Percentiles rank a stretch among this genome's conserved stretches.
Conservation (phyloP, 2,329 filamentous ascomycete species). For the Nemania serpens region DNA sequence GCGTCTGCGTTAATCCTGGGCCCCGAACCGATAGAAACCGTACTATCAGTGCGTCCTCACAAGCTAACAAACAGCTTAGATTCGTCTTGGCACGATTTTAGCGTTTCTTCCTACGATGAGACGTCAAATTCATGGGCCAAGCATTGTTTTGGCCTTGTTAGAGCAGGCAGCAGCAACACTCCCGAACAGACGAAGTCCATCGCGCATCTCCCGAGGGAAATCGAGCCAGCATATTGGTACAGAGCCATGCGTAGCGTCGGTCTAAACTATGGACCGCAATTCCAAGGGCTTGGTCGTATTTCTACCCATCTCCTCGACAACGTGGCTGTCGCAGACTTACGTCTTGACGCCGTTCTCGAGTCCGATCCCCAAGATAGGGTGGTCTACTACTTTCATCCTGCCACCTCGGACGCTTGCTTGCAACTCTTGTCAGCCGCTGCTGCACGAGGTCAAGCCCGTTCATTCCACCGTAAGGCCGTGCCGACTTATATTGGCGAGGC, state of each 20-base stretch:
- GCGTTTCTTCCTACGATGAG: constrained; percentile 8
- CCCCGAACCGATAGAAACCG: constrained; percentile 1
- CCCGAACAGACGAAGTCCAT: neutral
- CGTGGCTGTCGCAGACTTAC: no score
- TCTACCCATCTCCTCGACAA: no score
- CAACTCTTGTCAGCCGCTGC: no score
- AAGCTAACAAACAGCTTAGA: constrained; percentile 9
- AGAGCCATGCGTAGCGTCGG: constrained; percentile 11
- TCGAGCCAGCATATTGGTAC: constrained; percentile 11
- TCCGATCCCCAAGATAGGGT: no score
- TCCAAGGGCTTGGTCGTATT: no score
- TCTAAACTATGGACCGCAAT: constrained; percentile 15
- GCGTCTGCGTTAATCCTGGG: neutral
- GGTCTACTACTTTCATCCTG: no score
- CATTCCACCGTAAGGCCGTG: no score
- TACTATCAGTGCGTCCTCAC: constrained; percentile 6
- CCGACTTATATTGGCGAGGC: no score
- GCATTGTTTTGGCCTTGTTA: constrained; percentile 15
- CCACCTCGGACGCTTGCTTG: no score
- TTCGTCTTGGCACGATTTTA: constrained; percentile 13
- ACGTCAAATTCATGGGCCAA: constrained; percentile 7
- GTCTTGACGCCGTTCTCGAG: no score
- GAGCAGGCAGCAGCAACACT: neutral
- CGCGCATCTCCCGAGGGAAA: neutral
- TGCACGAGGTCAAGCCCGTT: no score